Conservation (phyloP, 164 flowering plant species). For the Amborella trichopoda region DNA sequence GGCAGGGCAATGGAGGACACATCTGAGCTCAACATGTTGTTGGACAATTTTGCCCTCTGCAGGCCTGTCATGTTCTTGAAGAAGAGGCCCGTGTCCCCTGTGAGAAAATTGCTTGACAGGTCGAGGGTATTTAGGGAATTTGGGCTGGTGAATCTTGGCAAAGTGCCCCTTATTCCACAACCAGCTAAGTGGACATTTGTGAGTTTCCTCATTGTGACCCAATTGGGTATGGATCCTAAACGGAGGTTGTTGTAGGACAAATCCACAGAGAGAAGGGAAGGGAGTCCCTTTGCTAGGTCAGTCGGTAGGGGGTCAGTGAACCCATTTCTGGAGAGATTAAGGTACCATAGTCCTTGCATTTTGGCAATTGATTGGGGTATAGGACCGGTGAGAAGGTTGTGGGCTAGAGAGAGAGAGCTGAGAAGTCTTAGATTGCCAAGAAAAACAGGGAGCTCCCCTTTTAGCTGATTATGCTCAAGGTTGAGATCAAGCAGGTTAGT, state of each 20-base stretch:
- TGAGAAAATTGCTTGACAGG: slow-evolving; percentile 57
- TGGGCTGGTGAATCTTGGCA: slow-evolving; percentile 53
- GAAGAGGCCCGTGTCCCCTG: slow-evolving; percentile 33
- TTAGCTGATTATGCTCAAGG: slow-evolving; percentile 47
- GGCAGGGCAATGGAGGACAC: slow-evolving; percentile 42
- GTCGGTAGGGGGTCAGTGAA: slow-evolving; percentile 51
- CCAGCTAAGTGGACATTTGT: slow-evolving; percentile 68
- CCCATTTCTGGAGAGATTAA: slow-evolving; percentile 65
- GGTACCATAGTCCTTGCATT: slow-evolving; percentile 55
- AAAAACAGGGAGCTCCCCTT: slow-evolving; percentile 57
- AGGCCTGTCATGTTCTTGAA: slow-evolving; percentile 47
- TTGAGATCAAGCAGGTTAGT: slow-evolving; percentile 37
- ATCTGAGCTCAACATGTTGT: slow-evolving; percentile 47
- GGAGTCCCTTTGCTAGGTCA: slow-evolving; percentile 36
- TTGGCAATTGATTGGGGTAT: slow-evolving; percentile 58
- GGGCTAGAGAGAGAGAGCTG: slow-evolving; percentile 40
- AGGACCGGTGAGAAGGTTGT: slow-evolving; percentile 48
- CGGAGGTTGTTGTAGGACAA: slow-evolving; percentile 67
- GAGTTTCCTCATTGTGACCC: slow-evolving; percentile 58
- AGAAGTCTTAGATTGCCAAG: slow-evolving; percentile 53
- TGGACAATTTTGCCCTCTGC: slow-evolving; percentile 54
- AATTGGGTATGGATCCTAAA: slow-evolving; percentile 55
- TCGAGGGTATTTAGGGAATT: slow-evolving; percentile 55
- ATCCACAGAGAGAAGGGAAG: slow-evolving; percentile 63
- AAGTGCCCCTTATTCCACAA: slow-evolving; percentile 52